Percentiles rank a stretch among this genome's conserved stretches.
These are phyloP conservation scores for Spiromastix sp. DNA, from an alignment of 2,329 filamentous ascomycete genomes.

Conservation along the genomic window DNA sequence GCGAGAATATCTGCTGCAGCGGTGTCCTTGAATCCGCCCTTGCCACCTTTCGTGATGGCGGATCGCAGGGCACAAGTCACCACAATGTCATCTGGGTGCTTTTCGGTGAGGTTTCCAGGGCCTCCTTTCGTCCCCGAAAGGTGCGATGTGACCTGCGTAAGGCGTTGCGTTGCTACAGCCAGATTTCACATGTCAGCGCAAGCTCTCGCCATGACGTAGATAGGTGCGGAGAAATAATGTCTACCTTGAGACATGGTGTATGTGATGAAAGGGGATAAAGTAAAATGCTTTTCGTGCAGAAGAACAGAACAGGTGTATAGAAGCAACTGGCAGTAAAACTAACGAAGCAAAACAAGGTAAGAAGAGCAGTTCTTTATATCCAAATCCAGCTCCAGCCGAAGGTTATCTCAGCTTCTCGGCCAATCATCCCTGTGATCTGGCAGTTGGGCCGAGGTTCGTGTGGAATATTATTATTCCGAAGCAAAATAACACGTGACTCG, in stretches of 20 bases:
- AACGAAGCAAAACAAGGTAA: no score
- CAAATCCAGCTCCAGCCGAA: no score
- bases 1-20: conserved; percentile 73
- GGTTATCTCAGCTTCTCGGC: no score
- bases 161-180: conserved; percentile 44
- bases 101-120: conserved; percentile 26
- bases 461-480: no score
- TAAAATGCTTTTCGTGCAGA: no score
- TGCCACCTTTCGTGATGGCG: conserved; percentile 83
- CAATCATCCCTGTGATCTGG: no score
- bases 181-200: conserved; percentile 14
- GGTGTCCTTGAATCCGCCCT: conserved; percentile 94
- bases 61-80: conserved; percentile 88
- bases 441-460: no score
- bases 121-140: conserved; percentile 33
- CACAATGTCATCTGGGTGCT: conserved; percentile 62
- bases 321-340: no score
- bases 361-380: no score
- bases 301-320: no score
- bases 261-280: conserved; percentile 14
- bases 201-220: conserved; percentile 6
- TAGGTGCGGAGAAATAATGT: conserved; percentile 5
- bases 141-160: conserved; percentile 49
- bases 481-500: no score
- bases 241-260: conserved; percentile 35